These are phyloP conservation scores for Rhizophora apiculata DNA, from an alignment of 345 rosid genomes.

Conservation along the genomic window DNA sequence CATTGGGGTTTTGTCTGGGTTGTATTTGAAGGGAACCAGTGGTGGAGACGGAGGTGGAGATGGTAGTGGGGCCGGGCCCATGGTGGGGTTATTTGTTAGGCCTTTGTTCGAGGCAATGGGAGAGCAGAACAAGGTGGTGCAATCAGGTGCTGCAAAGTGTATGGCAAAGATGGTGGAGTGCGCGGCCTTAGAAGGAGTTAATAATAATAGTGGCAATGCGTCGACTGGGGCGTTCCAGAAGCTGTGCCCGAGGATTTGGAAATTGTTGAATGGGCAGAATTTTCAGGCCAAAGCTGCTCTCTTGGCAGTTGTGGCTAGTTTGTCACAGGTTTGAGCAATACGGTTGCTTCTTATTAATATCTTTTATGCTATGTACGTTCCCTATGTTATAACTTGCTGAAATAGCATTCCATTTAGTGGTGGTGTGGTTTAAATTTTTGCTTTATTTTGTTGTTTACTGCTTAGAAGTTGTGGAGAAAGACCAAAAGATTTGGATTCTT, in stretches of 20 bases:
- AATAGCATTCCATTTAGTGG: background rate
- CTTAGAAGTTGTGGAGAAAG: background rate
- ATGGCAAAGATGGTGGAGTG: slow-evolving; percentile 91
- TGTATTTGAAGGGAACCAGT: slow-evolving; percentile 52
- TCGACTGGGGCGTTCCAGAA: slow-evolving; percentile 69
- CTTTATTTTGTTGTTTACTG: background rate
- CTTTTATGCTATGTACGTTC: background rate
- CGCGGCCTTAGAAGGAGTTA: slow-evolving; percentile 28
- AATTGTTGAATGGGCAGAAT: slow-evolving; percentile 74
- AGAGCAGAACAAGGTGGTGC: slow-evolving; percentile 90
- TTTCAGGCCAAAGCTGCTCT: slow-evolving; percentile 79
- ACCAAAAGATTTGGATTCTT: background rate
- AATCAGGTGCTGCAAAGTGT: slow-evolving; percentile 83
- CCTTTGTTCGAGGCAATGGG: slow-evolving; percentile 97
- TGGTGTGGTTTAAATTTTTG: background rate
- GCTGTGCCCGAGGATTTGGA: slow-evolving; percentile 84
- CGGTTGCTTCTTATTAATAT: slow-evolving; percentile 10
- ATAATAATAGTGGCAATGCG: slow-evolving; percentile 27
- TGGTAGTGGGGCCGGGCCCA: slow-evolving; percentile 33
- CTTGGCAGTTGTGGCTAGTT: slow-evolving; percentile 70
- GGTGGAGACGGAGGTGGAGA: slow-evolving; percentile 10
- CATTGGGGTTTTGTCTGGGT: slow-evolving; percentile 63
- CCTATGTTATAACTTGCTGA: slow-evolving; percentile 4
- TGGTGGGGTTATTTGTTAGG: slow-evolving; percentile 74
- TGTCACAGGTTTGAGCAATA: slow-evolving; percentile 67